Evolutionary conservation across 805 yeast species (phyloP).

Genomic region (Candida arabinofermentans): DNA sequence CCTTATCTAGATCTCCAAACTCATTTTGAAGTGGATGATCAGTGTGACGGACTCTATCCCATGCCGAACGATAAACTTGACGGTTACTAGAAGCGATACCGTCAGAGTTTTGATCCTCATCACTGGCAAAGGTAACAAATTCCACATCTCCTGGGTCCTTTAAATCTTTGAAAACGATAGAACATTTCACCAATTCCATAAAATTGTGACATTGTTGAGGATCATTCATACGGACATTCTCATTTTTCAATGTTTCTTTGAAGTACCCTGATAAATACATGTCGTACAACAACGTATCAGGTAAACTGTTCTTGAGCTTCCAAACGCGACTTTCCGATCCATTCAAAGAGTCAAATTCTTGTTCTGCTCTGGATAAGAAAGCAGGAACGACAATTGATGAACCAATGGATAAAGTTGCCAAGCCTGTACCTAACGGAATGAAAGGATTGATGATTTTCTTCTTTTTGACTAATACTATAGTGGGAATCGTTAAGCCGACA

Average conservation of each 20-base stretch:
- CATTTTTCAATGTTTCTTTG: not conserved
- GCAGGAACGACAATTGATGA: not conserved
- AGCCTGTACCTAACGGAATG: not conserved
- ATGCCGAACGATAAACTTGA: conserved; percentile 5
- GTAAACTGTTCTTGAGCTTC: not conserved
- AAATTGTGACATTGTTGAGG: not conserved
- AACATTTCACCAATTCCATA: not conserved
- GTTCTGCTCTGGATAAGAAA: not conserved
- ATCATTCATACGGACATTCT: not conserved
- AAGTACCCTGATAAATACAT: not conserved
- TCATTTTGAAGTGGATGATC: conserved; percentile 3
- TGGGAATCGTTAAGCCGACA: not conserved
- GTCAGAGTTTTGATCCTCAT: not conserved
- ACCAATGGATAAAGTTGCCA: not conserved
- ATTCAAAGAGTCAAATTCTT: not conserved
- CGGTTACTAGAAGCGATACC: no score
- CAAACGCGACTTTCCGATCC: not conserved
- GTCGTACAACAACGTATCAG: not conserved
- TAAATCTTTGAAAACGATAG: not conserved
- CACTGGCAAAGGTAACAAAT: no score
- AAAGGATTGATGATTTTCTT: not conserved
- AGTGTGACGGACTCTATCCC: conserved; percentile 20
- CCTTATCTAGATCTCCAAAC: not conserved
- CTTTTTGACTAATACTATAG: not conserved
- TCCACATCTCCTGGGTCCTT: not conserved